phyloP scores from a whole-genome alignment of 257 asterid genomes.

The Parsonsia alboflavescens region DNA sequence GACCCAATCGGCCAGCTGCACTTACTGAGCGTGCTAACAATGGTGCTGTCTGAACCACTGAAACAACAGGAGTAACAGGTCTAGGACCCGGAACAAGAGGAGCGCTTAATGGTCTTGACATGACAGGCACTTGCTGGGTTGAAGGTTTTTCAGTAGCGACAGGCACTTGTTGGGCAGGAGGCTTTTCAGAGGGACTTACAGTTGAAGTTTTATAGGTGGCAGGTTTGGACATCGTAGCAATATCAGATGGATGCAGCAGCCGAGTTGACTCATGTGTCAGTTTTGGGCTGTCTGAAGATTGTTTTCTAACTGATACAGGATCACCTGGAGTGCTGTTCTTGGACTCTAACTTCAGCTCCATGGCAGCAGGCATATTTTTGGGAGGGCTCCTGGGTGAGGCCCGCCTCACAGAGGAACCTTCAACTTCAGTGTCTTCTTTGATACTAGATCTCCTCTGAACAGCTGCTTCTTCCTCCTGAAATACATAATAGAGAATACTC shows the following conservation, averaged over 20 bases:
- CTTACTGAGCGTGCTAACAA: constrained; percentile 66
- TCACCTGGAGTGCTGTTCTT: constrained; percentile 29
- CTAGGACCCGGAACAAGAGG: constrained; percentile 56
- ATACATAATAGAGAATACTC: constrained; percentile 19
- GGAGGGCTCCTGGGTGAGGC: constrained; percentile 52
- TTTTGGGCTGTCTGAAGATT: constrained; percentile 38
- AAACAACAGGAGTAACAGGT: constrained; percentile 45
- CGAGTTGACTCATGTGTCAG: constrained; percentile 29
- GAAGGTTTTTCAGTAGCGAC: constrained; percentile 38
- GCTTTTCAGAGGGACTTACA: constrained; percentile 33
- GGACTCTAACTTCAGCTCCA: constrained; percentile 30
- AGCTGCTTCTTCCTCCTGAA: constrained; percentile 50
- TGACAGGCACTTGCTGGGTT: constrained; percentile 32
- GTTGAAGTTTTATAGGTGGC: constrained; percentile 29
- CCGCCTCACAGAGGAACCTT: constrained; percentile 25
- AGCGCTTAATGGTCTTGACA: constrained; percentile 84
- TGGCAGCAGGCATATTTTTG: constrained; percentile 24
- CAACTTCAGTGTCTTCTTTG: constrained; percentile 32
- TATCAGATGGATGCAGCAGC: constrained; percentile 31
- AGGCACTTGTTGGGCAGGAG: constrained; percentile 31
- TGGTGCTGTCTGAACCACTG: constrained; percentile 53
- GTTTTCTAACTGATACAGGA: constrained; percentile 30
- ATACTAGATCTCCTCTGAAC: constrained; percentile 22
- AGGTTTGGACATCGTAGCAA: constrained; percentile 30
- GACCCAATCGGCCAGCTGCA: constrained; percentile 71